Percentiles rank a stretch among this genome's conserved stretches.
Evolutionary conservation across 192 early-diverging fungal species (phyloP).

Genomic region (Podila horticola): DNA sequence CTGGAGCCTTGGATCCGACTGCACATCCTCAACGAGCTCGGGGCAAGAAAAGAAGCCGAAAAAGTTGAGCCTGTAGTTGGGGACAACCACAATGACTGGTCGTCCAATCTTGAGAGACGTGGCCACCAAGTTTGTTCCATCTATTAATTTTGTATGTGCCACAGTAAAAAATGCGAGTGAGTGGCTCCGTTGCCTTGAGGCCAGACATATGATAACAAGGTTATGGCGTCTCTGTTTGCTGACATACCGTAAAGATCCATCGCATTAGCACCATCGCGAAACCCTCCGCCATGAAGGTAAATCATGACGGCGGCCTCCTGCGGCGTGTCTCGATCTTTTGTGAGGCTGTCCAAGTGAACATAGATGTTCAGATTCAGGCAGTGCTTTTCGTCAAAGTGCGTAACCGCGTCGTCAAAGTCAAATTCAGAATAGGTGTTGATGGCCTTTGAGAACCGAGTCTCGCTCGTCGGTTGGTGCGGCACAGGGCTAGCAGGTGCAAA

Average conservation of each 20-base stretch:
- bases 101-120: conserved; percentile 16
- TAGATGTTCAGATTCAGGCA: conserved; percentile 44
- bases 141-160: neutral
- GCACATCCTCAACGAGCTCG: conserved; percentile 28
- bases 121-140: conserved; percentile 29
- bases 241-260: conserved; percentile 26
- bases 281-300: conserved; percentile 33
- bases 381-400: conserved; percentile 12
- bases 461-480: conserved; percentile 7
- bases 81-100: conserved; percentile 57
- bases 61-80: conserved; percentile 63
- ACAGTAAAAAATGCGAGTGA: neutral
- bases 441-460: neutral
- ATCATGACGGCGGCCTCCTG: conserved; percentile 20
- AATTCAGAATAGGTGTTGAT: conserved; percentile 5
- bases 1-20: neutral
- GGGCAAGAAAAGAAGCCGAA: conserved; percentile 53
- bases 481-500: conserved; percentile 3
- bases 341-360: conserved; percentile 20
- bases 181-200: neutral
- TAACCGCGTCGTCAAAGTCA: neutral
- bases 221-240: neutral
- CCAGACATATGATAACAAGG: no score
- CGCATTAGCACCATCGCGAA: conserved; percentile 20
- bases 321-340: neutral